Evolutionary conservation across 116 monocot genomes (phyloP).

Genomic region (Thalassia testudinum): DNA sequence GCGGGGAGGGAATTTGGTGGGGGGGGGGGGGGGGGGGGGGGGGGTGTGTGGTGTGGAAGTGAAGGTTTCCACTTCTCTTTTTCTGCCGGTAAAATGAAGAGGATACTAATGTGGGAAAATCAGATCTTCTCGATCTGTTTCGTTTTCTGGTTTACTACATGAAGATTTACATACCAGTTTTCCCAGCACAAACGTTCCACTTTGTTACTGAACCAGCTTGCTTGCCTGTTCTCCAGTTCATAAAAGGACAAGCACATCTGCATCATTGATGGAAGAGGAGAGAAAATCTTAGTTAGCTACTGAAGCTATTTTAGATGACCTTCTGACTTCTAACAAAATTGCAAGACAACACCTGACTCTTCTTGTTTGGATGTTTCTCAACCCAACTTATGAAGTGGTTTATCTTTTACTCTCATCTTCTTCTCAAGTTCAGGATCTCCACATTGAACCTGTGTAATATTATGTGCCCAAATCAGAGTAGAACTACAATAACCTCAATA

Average conservation of each 20-base stretch:
- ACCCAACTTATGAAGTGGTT: conserved; percentile 57
- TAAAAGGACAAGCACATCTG: conserved; percentile 88
- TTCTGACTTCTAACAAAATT: no score
- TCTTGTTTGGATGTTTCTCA: conserved; percentile 84
- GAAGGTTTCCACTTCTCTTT: no score
- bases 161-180: conserved; percentile 84
- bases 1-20: no score
- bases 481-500: no score
- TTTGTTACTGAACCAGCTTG: conserved; percentile 85
- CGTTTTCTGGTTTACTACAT: conserved; percentile 45
- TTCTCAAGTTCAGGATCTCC: conserved; percentile 72
- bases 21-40: no score
- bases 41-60: no score
- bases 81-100: no score
- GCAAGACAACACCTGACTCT: conserved; percentile 75
- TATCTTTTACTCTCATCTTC: conserved; percentile 85
- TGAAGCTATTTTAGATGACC: no score
- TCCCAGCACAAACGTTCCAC: conserved; percentile 85
- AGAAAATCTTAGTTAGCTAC: no score
- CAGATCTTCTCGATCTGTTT: no score
- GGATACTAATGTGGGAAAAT: no score
- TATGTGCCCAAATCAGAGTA: no score
- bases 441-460: conserved; percentile 74
- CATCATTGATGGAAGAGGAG: not conserved
- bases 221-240: conserved; percentile 82